phyloP scores from a whole-genome alignment of 176 grass and related monocot species.

The Eleusine coracana region DNA sequence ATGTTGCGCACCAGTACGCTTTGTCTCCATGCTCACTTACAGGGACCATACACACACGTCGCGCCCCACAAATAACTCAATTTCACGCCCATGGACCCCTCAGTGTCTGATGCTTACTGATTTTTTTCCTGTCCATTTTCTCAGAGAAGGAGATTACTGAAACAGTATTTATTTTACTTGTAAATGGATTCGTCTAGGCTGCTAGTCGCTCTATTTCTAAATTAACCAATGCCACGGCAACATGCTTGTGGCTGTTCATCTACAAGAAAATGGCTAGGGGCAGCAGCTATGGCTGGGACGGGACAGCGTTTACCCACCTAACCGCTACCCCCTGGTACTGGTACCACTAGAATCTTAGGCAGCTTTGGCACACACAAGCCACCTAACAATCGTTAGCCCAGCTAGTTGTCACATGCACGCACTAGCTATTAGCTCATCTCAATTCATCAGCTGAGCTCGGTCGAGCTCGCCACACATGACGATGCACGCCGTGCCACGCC shows the following conservation, averaged over 20 bases:
- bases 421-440: neutral
- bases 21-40: constrained; percentile 6
- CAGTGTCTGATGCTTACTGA: neutral
- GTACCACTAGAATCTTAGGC: constrained; percentile 7
- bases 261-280: constrained; percentile 8
- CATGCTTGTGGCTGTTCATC: neutral
- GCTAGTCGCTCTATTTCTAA: too few species aligned
- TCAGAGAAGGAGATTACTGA: too few species aligned
- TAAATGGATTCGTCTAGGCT: too few species aligned
- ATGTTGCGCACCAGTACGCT: constrained; percentile 26
- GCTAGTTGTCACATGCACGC: constrained; percentile 37
- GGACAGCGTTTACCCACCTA: constrained; percentile 28
- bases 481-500: neutral
- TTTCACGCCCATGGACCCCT: constrained; percentile 2
- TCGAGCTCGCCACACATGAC: neutral
- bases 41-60: constrained; percentile 31
- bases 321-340: neutral
- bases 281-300: neutral
- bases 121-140: neutral
- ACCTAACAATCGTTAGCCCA: constrained; percentile 17
- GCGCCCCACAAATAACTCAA: constrained; percentile 34
- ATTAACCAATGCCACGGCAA: too few species aligned
- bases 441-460: too few species aligned
- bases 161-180: too few species aligned
- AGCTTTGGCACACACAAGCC: neutral